Base-by-base conservation (phyloP, 78 protist species). In the Monosiga brevicollis region DNA sequence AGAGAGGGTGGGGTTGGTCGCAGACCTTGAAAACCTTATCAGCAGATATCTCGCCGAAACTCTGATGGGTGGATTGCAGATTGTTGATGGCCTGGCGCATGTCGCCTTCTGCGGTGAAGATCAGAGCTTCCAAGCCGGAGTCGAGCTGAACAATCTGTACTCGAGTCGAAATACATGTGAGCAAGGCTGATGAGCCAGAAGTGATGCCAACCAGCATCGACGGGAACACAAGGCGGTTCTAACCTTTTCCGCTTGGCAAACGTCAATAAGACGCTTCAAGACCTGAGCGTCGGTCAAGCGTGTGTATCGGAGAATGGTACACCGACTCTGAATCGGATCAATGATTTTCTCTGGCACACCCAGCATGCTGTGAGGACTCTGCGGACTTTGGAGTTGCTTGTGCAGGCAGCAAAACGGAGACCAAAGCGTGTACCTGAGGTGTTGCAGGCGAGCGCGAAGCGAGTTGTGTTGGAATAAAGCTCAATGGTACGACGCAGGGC, bases 361-460 rank as follows among this genome's bases (percentile, higher is more conserved):
- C n/a, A n/a, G n/a, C n/a, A n/a, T n/a, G n/a, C n/a, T n/a, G n/a
- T n/a, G n/a, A n/a, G n/a, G n/a, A n/a, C n/a, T n/a, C n/a, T n/a
- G n/a, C n/a, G n/a, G n/a, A n/a, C n/a, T n/a, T n/a, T n/a, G n/a
- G n/a, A n/a, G n/a, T n/a, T n/a, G n/a, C n/a, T n/a, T n/a, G n/a
- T n/a, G n/a, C n/a, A n/a, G n/a, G n/a, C n/a, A n/a, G n/a, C n/a
- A n/a, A n/a, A n/a, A n/a, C n/a, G n/a, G n/a, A n/a, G n/a, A n/a
- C n/a, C n/a, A n/a, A n/a, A n/a, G n/a, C n/a, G n/a, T n/a, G n/a
- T n/a, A n/a, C n/a, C n/a, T n/a, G 96, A 91, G 36, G 22, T 42
- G 87, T 97, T 97, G 90, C 99, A 97, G 10, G 99, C 99, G 35
- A 97, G 87, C 34, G 98, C 98, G 70, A 97, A 97, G 35, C 99